Evolutionary conservation across 1,284 basidiomycete species (phyloP), one percentile per base, ranked within the genome.

Genomic region (Clitocybe nebularis): DNA sequence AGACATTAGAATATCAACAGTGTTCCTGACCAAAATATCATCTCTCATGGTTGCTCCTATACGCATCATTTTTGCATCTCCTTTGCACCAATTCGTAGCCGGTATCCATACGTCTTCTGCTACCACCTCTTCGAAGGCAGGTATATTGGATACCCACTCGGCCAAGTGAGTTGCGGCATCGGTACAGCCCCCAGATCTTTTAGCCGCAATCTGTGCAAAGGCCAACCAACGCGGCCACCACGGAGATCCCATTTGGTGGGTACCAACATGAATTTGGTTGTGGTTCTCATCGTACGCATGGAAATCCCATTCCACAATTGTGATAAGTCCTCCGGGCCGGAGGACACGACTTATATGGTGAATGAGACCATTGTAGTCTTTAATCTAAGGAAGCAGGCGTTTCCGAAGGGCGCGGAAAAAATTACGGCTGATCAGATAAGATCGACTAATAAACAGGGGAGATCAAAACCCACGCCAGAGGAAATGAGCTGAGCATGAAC

Each of bases 301-400:
- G 55, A 85, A 89, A 45, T 84, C 83, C 55, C 79, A 82, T 61
- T 89, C 86, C 40, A 73, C 64, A 24, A 88, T 51, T 40, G 81
- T 71, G 46, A 86, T 57, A 30, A 89, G 67, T 23, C 86, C 86
- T 22, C 77, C 77, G 2, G 85, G 83, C 35, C 84, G 75, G 37
- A 89, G 69, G 29, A 80, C 75, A 43, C 72, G 74, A 30, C 72
- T 68, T 36, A 85, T 79, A 45, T 88, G 81, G 60, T 87, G 71
- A 46, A 89, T 72, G 44, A 89, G 63, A 14, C 61, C 66, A 8
- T 67, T 63, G 51, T 81, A 89, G 56, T 89, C 79, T 50, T 72
- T 78, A 45, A 89, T 81, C 81, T 87, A 51, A 21, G 34, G 30
- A 13, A 36, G n/a, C n/a, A n/a, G n/a, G n/a, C n/a, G n/a, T n/a